phyloP scores from a whole-genome alignment of 768 basidiomycete species.

The Suillus alpinus region DNA sequence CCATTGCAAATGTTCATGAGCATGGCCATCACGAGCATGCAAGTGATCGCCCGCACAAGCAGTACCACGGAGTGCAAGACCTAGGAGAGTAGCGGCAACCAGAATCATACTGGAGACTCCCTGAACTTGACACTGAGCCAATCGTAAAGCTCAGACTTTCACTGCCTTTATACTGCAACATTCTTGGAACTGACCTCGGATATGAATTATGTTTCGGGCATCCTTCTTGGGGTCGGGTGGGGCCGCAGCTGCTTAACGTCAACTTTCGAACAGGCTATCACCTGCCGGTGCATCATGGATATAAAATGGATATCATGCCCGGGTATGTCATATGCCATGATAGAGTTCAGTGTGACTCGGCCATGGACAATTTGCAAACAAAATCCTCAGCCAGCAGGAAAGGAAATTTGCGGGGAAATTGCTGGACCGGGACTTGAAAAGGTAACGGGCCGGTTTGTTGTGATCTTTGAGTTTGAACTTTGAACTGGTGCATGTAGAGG shows the following conservation, averaged over 20 bases:
- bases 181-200: neutral
- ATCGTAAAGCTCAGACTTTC: neutral
- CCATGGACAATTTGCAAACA: neutral
- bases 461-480: too few species aligned
- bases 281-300: too few species aligned
- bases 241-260: too few species aligned
- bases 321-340: neutral
- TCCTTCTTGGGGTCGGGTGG: neutral
- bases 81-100: constrained; percentile 12
- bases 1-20: constrained; percentile 30
- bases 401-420: too few species aligned
- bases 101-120: constrained; percentile 9
- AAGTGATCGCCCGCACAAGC: constrained; percentile 18
- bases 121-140: neutral
- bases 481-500: too few species aligned
- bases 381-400: neutral
- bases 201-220: neutral
- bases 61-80: constrained; percentile 8
- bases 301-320: too few species aligned
- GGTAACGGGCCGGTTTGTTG: too few species aligned
- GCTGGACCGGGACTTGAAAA: too few species aligned
- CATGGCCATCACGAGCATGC: constrained; percentile 22
- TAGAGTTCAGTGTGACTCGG: neutral
- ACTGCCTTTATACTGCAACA: neutral
- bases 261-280: too few species aligned